These are phyloP conservation scores for Sphagnum magellanicum DNA, from an alignment of 228 moss, liverwort and hornwort genomes.

Conservation along the genomic window DNA sequence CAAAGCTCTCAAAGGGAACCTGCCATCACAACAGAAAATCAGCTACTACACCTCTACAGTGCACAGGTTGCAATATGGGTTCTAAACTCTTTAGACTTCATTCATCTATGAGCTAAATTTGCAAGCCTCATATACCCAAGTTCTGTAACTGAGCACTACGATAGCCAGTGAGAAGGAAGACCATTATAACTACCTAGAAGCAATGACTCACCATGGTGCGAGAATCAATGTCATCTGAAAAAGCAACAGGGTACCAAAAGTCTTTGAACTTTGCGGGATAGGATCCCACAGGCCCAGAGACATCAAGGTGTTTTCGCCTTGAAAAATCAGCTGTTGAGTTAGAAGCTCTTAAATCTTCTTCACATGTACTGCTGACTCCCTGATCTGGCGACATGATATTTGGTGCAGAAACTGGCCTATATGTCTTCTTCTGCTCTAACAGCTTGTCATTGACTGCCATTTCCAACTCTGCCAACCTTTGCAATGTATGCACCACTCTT, in stretches of 20 bases:
- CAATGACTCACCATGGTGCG: slow-evolving; percentile 50
- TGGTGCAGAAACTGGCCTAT: slow-evolving; percentile 11
- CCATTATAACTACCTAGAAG: no score
- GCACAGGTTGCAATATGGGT: no score
- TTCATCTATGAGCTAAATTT: no score
- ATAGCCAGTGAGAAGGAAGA: no score
- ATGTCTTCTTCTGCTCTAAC: slow-evolving; percentile 21
- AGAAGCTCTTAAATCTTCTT: slow-evolving; percentile 2
- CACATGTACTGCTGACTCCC: slow-evolving; percentile 12
- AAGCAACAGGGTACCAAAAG: slow-evolving; percentile 97
- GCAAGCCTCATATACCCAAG: no score
- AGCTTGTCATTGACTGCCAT: slow-evolving; percentile 52
- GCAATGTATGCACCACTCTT: slow-evolving; percentile 79
- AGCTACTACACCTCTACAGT: no score
- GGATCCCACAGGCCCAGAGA: slow-evolving; percentile 72
- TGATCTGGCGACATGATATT: slow-evolving; percentile 22
- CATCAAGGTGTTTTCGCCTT: slow-evolving; percentile 34
- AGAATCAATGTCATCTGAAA: slow-evolving; percentile 52
- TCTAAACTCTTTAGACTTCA: no score
- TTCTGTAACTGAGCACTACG: no score
- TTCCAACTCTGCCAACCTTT: slow-evolving; percentile 77
- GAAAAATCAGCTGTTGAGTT: slow-evolving; percentile 13
- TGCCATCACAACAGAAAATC: slow-evolving; percentile 3
- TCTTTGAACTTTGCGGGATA: slow-evolving; percentile 73
- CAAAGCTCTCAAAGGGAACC: slow-evolving; percentile 94